Conservation (phyloP, 176 grass and related monocot species). For the Coix lacrymajobi region DNA sequence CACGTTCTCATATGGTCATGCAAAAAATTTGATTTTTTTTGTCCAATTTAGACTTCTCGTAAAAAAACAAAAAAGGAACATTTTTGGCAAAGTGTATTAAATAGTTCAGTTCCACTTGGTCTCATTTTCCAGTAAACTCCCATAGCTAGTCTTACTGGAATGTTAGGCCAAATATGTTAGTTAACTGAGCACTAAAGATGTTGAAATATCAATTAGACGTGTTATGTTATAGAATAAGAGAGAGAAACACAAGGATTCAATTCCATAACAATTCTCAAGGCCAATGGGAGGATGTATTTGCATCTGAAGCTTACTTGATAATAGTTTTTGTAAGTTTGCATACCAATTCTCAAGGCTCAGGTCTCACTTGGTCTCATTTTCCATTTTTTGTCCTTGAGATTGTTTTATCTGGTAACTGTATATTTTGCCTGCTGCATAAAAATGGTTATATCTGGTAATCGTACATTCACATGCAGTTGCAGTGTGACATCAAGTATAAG, state of each 20-base stretch:
- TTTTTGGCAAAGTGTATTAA: background rate
- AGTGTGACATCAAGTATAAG: background rate
- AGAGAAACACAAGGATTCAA: background rate
- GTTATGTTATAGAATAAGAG: background rate
- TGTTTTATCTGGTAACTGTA: background rate
- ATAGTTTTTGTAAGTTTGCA: background rate
- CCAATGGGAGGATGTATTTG: no score
- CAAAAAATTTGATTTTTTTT: background rate
- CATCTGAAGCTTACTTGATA: background rate
- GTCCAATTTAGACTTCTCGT: background rate
- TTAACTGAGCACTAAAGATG: background rate
- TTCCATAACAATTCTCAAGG: no score
- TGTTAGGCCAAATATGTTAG: no score
- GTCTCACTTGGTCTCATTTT: background rate
- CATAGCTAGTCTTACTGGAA: background rate
- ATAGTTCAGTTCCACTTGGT: background rate
- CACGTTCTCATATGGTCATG: background rate
- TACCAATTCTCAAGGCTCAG: background rate
- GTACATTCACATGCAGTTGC: background rate
- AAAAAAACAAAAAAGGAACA: background rate
- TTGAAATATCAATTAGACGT: background rate
- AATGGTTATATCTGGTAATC: background rate
- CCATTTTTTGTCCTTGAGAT: background rate
- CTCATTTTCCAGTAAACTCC: background rate
- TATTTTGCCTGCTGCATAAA: conserved; percentile 3